These are phyloP conservation scores for Cronartium quercuum DNA, from an alignment of 1,284 basidiomycete genomes.

Conservation along the genomic window DNA sequence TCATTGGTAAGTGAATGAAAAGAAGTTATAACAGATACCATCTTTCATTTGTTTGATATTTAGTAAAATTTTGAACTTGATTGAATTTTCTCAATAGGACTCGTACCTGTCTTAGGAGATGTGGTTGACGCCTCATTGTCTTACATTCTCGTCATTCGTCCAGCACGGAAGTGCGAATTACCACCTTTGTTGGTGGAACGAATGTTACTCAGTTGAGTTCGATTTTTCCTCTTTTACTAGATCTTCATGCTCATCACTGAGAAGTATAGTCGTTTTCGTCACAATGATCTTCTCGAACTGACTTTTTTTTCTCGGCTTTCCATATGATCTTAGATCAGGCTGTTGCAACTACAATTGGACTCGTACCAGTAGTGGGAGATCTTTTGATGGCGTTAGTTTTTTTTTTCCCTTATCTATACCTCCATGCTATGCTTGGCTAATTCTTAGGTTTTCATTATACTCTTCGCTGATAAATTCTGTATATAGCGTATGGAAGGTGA, in stretches of 20 bases:
- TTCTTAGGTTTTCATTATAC: too few species aligned
- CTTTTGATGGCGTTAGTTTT: conserved; percentile 44
- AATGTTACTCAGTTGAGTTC: conserved; percentile 24
- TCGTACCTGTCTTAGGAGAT: conserved; percentile 36
- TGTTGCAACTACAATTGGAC: conserved; percentile 45
- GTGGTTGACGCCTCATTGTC: conserved; percentile 39
- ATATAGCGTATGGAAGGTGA: conserved; percentile 46
- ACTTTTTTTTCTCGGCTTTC: background rate
- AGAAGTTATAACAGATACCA: background rate
- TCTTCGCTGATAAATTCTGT: background rate
- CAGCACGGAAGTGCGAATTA: conserved; percentile 40
- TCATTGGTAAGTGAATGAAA: conserved; percentile 17
- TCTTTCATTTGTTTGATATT: background rate
- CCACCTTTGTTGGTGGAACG: conserved; percentile 18
- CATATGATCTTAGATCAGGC: conserved; percentile 46
- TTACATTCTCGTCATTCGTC: conserved; percentile 37
- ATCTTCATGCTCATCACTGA: background rate
- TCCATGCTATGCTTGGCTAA: background rate
- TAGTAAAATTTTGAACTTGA: background rate
- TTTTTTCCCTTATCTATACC: too few species aligned
- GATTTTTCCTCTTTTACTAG: background rate
- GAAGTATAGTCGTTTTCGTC: background rate
- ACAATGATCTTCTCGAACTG: too few species aligned
- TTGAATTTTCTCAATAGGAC: conserved; percentile 43
- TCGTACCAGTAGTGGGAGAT: conserved; percentile 48